Base-by-base conservation (phyloP, 2,329 filamentous ascomycete species). In the Alternaria solani region DNA sequence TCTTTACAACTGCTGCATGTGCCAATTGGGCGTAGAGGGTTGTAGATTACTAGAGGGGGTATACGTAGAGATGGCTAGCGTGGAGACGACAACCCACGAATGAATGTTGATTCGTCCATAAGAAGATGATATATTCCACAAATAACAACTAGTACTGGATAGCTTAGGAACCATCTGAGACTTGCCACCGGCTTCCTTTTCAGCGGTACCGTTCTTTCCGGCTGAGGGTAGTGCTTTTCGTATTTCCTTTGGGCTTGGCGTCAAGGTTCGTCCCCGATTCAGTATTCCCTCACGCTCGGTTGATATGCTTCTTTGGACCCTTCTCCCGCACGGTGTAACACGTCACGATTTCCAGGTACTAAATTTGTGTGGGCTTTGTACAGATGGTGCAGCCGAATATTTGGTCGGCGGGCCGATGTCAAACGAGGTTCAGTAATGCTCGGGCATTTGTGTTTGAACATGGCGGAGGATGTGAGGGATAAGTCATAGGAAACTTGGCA, bases 241-340 rank as follows among this genome's bases (percentile, higher is more conserved):
- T 23, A 30, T 49, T 49, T 49, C 32, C 46, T 49, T 18, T 38
- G 25, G 41, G 25, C 32, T 48, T 58, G 36, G 55, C 49, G 52
- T 8, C 26, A 54, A 34, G 42, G 42, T 47, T 34, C 16, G 32
- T 44, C 25, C 38, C 49, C 18, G 34, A 58, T 42, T 28, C 18
- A 54, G 49, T 26, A 47, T 47, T 58, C 41, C 34, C 42, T 41
- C 55, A 47, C n/a, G 49, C 26, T 54, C 55, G 49, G 55, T 42
- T 39, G 5, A 41, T 47, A 30, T 54, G 55, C 53, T 49, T 60
- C 26, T 56, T 60, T 56, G 28, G 44, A 60, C 20, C 28, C 25
- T 28, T 38, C 38, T 46, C 28, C 53, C 53, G 54, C 41, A 49
- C 43, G 11, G 53, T 57, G 53, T 28, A 51, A 28, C 53, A 57